phyloP scores from a whole-genome alignment of 2,329 filamentous ascomycete genomes.

The Sporothrix brasiliensis region DNA sequence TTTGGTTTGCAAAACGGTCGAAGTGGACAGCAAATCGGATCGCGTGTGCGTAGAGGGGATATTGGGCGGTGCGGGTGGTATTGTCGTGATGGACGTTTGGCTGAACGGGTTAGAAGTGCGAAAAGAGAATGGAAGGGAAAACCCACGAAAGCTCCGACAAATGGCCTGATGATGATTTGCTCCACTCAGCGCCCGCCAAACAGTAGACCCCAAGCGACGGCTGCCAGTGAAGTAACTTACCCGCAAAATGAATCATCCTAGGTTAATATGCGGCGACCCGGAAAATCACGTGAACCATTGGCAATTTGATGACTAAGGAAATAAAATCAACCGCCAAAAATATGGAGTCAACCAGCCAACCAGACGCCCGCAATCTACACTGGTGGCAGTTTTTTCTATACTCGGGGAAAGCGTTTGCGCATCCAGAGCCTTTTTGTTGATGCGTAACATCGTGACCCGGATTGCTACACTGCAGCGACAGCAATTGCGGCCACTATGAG shows the following conservation, averaged over 20 bases:
- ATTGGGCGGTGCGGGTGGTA: conserved; percentile 22
- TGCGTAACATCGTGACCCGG: conserved; percentile 14
- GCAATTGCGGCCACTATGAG: conserved; percentile 56
- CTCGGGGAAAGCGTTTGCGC: background rate
- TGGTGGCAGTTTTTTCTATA: conserved; percentile 28
- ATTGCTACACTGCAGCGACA: conserved; percentile 17
- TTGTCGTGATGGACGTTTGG: conserved; percentile 19
- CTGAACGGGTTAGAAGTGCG: conserved; percentile 16
- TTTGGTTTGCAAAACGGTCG: conserved; percentile 17
- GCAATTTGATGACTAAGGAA: background rate
- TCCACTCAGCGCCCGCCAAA: conserved; percentile 28
- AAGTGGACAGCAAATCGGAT: background rate
- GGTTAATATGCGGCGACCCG: conserved; percentile 29
- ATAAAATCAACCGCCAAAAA: background rate
- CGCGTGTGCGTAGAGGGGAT: conserved; percentile 20
- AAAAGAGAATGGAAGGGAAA: conserved; percentile 33
- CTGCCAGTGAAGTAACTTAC: conserved; percentile 9
- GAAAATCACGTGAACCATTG: conserved; percentile 32
- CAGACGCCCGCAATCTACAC: background rate
- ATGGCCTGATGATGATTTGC: conserved; percentile 38
- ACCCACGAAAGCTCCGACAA: conserved; percentile 34
- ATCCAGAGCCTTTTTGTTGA: conserved; percentile 28
- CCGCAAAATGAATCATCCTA: conserved; percentile 24
- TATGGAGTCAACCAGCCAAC: background rate
- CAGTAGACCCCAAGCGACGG: background rate